Base-by-base conservation (phyloP, 2,329 filamentous ascomycete species). In the Colletotrichum abscissum region DNA sequence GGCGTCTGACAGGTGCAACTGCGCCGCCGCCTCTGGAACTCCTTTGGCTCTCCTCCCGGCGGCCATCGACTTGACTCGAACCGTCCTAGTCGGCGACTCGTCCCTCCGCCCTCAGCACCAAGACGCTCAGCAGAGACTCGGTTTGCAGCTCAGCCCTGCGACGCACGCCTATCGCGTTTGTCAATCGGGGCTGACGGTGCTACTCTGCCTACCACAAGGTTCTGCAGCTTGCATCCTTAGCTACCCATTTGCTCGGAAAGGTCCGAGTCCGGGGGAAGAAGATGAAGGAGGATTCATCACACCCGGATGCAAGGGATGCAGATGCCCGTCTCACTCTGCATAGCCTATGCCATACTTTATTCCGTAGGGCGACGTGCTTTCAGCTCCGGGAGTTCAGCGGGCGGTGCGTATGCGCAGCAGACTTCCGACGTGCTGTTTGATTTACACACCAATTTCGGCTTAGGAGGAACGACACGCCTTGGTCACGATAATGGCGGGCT, bases 1-100 rank as follows among this genome's bases (percentile, higher is more conserved):
- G 54, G 54, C 54, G 24, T 69, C 65, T 72, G 69, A 72, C 69
- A 59, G 28, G 30, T 22, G 42, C 38, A 30, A 58, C 69, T 69
- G 69, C 69, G 54, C 69, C 65, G 66, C 69, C 67, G 62, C 67
- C 62, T 55, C 38, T 11, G 12, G 19, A 33, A 4, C 4, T 26
- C 30, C 22, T 38, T 33, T 14, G 38, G 57, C 58, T 42, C 28
- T 24, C 28, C 14, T 52, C 56, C 38, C 38, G 38, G 16, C 60
- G 46, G 38, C 42, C 56, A 35, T 54, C n/a, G 26, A 12, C 26
- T 49, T 46, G 22, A 26, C 62, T 64, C 28, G 28, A 62, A 62
- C 14, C 16, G 55, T 49, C 11, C 63, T 62, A 57, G 69, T 46
- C 14, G 24, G 42, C 42, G 28, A 38, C 24, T n/a, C 14, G 24